Conservation (phyloP, 805 yeast genomes). For the Candida germanica region DNA sequence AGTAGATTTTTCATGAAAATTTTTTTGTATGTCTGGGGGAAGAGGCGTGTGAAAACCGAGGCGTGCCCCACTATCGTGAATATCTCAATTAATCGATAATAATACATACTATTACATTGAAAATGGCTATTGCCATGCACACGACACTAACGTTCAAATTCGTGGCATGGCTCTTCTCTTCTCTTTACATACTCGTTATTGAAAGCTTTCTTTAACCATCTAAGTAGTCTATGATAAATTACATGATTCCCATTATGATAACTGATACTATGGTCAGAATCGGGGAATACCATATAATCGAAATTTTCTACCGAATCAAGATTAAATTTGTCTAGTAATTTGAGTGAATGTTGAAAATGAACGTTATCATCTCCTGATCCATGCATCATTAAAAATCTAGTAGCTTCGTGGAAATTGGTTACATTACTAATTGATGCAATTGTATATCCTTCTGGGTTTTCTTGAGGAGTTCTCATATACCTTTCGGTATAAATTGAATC, state of each 20-base stretch:
- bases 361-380: constrained; percentile 98
- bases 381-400: constrained; percentile 83
- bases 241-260: constrained; percentile 77
- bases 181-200: constrained; percentile 3
- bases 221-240: constrained; percentile 65
- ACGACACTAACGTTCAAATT: too few relatives aligned
- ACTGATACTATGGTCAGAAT: constrained; percentile 80
- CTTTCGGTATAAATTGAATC: constrained; percentile 95
- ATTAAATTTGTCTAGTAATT: constrained; percentile 68
- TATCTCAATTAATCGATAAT: too few relatives aligned
- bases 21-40: constrained; percentile 6
- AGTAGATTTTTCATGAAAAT: constrained; percentile 6
- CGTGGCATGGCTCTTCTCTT: too few relatives aligned
- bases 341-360: constrained; percentile 85
- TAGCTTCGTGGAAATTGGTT: constrained; percentile 50
- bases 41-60: constrained; percentile 3
- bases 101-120: too few relatives aligned
- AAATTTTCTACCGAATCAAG: constrained; percentile 58
- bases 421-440: constrained; percentile 54
- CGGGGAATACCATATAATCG: constrained; percentile 89
- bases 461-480: constrained; percentile 81
- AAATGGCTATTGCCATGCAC: too few relatives aligned
- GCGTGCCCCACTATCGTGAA: too few relatives aligned
- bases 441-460: constrained; percentile 62
- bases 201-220: constrained; percentile 68